Evolutionary conservation across 2,329 filamentous ascomycete species (phyloP).

Genomic region (Chrysosporium queenslandicum): DNA sequence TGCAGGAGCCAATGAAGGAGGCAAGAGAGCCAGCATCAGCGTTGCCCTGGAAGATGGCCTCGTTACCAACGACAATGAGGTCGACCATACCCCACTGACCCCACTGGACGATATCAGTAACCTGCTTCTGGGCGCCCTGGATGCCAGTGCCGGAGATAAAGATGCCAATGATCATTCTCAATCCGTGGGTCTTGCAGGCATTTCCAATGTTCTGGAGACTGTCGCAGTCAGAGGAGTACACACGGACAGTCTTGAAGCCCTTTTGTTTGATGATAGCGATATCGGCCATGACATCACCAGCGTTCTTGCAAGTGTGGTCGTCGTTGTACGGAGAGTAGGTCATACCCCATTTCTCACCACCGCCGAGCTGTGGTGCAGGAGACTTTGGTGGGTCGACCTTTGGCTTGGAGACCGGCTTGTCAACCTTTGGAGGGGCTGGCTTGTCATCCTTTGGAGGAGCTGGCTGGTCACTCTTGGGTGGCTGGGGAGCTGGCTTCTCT

Average conservation of each 20-base stretch:
- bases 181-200: conserved; percentile 54
- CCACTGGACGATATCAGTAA: conserved; percentile 62
- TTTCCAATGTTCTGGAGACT: conserved; percentile 65
- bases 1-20: conserved; percentile 58
- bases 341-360: conserved; percentile 54
- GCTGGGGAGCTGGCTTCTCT: background rate
- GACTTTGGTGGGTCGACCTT: too few relatives aligned
- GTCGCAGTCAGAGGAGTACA: conserved; percentile 88
- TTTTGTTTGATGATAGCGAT: conserved; percentile 52
- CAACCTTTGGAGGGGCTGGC: conserved; percentile 14
- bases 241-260: conserved; percentile 62
- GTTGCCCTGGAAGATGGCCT: conserved; percentile 69
- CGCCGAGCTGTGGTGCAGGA: conserved; percentile 19
- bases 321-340: conserved; percentile 68
- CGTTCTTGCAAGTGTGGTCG: conserved; percentile 52
- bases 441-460: background rate
- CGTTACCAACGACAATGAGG: conserved; percentile 81
- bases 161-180: conserved; percentile 79
- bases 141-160: conserved; percentile 60
- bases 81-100: conserved; percentile 62
- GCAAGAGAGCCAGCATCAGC: conserved; percentile 55
- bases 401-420: conserved; percentile 21
- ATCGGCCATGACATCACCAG: conserved; percentile 49
- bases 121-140: conserved; percentile 59
- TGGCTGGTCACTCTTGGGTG: too few relatives aligned